A percentile compares a stretch with the other conserved stretches of the same genome.
phyloP scores from a whole-genome alignment of 208 protist genomes.

The Porcisia deanei region DNA sequence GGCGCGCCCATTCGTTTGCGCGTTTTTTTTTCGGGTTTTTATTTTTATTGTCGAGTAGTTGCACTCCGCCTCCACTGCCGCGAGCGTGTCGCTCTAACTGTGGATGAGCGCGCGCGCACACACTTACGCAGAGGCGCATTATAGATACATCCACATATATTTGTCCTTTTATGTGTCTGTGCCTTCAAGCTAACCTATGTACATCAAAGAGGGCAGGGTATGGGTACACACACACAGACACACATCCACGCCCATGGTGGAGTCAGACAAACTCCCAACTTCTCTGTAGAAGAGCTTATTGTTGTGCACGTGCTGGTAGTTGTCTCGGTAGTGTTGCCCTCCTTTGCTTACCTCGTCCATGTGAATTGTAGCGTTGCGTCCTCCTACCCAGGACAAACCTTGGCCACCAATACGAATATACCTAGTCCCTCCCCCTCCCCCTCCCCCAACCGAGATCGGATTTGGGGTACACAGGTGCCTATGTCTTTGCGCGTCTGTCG shows the following conservation, averaged over 20 bases:
- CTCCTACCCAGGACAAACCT: background rate
- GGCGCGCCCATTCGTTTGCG: background rate
- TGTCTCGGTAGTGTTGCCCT: background rate
- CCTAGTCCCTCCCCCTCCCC: background rate
- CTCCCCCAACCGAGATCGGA: background rate
- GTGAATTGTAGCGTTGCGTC: background rate
- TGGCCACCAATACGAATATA: background rate
- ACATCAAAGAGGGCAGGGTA: no score
- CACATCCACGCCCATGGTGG: background rate
- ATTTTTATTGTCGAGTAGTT: background rate
- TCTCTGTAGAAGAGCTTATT: background rate
- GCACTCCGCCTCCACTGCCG: background rate
- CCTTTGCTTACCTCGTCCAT: background rate
- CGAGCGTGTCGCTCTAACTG: background rate
- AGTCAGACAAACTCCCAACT: background rate
- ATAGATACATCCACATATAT: background rate
- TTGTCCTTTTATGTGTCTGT: no score
- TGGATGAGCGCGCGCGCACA: background rate
- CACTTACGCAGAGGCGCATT: background rate
- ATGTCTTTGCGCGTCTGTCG: no score
- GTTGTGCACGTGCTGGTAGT: background rate
- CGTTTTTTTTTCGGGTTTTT: background rate
- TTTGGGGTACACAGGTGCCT: background rate
- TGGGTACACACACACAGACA: background rate
- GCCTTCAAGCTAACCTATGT: no score